Evolutionary conservation across 108 stramenopile genomes (phyloP), one percentile per base, ranked within the genome.

Genomic region (Cyclotella baltica): DNA sequence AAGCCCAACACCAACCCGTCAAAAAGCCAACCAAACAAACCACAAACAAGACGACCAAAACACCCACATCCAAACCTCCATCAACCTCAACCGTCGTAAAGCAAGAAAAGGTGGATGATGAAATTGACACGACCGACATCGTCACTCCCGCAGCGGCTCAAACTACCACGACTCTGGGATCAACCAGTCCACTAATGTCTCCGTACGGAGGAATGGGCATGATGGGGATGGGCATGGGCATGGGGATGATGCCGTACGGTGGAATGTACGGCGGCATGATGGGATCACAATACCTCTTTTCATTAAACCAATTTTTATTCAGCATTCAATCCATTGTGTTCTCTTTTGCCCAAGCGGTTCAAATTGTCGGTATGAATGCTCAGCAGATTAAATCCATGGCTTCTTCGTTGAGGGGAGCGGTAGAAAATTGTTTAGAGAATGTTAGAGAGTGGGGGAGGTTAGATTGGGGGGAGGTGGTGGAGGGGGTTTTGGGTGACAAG

Each of bases 321-420:
- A 85, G 90, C 0, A 73, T 95, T 33, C 94, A 95, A 65, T 92
- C 76, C 47, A 83, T 93, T 0, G 77, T 95, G 2, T 95, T 92
- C 73, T 92, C 92, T 3, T 43, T 95, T 11, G 88, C 89, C 20
- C 92, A 93, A 77, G 94, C 90, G 4, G 86, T 95, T 4, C 88
- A 95, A 61, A 85, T 95, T 62, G 72, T 95, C 25, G 91, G 94
- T 9, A 93, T 89, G 86, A 95, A 95, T 78, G 88, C 92, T 46
- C 91, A 95, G 43, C 88, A 86, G 25, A 68, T 95, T 48, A 80
- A 89, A 28, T 88, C 92, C 51, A 66, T 93, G 34, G 89, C 85
- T 57, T 90, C 92, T 40, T 83, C 88, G 18, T 51, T 85, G 25
- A 83, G 76, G 55, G 79, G 85, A 3, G 90, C 93, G 89, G 40